A percentile compares a stretch with the other conserved stretches of the same genome.
phyloP scores from a whole-genome alignment of 1,284 basidiomycete species.

The Sanghuangporus sanghuang region DNA sequence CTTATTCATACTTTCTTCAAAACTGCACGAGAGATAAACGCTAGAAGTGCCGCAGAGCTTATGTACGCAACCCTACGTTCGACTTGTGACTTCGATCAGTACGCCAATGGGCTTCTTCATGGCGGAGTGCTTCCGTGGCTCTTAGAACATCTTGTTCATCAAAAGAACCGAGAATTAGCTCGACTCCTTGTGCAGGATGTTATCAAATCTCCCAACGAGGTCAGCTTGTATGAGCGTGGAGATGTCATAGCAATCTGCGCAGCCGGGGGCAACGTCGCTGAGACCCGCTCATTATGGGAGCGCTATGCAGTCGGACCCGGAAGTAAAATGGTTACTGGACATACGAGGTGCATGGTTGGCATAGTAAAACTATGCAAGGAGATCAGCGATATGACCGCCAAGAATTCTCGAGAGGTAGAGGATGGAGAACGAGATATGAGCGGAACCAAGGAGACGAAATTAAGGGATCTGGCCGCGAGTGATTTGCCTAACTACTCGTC shows the following conservation, averaged over 20 bases:
- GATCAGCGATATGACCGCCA: not conserved
- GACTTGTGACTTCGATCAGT: not conserved
- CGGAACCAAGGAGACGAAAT: not conserved
- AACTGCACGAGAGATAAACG: conserved; percentile 27
- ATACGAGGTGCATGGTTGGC: conserved; percentile 44
- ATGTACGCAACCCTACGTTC: conserved; percentile 2
- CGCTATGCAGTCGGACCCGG: conserved; percentile 42
- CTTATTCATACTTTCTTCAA: conserved; percentile 42
- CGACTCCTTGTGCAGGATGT: conserved; percentile 45
- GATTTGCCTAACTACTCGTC: not conserved
- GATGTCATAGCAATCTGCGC: conserved; percentile 44
- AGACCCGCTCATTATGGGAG: conserved; percentile 52
- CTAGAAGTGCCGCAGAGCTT: conserved; percentile 20
- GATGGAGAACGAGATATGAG: not conserved
- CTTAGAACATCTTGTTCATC: conserved; percentile 36
- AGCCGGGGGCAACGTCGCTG: conserved; percentile 37
- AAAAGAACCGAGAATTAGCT: conserved; percentile 34
- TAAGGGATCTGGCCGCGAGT: not conserved
- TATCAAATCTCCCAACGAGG: conserved; percentile 25
- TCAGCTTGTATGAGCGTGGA: conserved; percentile 33
- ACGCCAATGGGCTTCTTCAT: conserved; percentile 35
- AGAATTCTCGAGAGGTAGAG: not conserved
- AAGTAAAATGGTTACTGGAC: conserved; percentile 37
- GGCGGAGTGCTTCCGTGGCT: conserved; percentile 44
- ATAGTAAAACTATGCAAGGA: conserved; percentile 48